Evolutionary conservation across 1,284 basidiomycete genomes (phyloP).

Genomic region (Naganishia sp.): DNA sequence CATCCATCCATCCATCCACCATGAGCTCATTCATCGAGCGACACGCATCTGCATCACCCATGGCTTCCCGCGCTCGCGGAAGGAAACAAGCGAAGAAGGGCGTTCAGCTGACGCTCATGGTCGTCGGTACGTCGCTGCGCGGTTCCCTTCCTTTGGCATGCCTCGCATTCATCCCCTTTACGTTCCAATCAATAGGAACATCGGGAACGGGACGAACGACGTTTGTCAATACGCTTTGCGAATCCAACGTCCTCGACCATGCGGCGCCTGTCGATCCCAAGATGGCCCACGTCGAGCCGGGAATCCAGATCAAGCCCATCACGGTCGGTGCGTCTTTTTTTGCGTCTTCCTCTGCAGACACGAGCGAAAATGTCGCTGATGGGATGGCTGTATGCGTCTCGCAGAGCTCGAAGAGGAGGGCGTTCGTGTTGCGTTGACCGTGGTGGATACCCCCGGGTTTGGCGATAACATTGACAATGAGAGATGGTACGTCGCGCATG

Average conservation of each 20-base stretch:
- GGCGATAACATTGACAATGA: slow-evolving; percentile 99
- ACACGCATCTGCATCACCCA: slow-evolving; percentile 29
- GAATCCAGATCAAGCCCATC: slow-evolving; percentile 92
- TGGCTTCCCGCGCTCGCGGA: slow-evolving; percentile 30
- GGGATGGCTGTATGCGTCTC: neutral
- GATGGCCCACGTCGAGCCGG: slow-evolving; percentile 90
- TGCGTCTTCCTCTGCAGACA: neutral
- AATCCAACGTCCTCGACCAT: slow-evolving; percentile 77
- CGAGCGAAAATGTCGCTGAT: neutral
- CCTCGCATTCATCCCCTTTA: neutral
- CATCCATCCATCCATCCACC: neutral
- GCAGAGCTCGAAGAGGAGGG: slow-evolving; percentile 97
- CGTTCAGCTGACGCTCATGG: slow-evolving; percentile 93
- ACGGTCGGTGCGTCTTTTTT: slow-evolving; percentile 74
- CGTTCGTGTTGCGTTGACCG: slow-evolving; percentile 93
- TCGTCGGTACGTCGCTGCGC: slow-evolving; percentile 66
- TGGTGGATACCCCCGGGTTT: slow-evolving; percentile 98
- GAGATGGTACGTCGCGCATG: slow-evolving; percentile 71
- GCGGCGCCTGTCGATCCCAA: slow-evolving; percentile 60
- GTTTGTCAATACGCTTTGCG: slow-evolving; percentile 97
- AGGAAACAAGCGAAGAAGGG: slow-evolving; percentile 94
- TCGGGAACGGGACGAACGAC: slow-evolving; percentile 96
- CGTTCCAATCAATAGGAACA: slow-evolving; percentile 61
- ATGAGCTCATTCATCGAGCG: slow-evolving; percentile 31
- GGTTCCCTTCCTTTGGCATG: neutral